Conservation (phyloP, 495 filamentous ascomycete species). For the Penicillium diatomitis region DNA sequence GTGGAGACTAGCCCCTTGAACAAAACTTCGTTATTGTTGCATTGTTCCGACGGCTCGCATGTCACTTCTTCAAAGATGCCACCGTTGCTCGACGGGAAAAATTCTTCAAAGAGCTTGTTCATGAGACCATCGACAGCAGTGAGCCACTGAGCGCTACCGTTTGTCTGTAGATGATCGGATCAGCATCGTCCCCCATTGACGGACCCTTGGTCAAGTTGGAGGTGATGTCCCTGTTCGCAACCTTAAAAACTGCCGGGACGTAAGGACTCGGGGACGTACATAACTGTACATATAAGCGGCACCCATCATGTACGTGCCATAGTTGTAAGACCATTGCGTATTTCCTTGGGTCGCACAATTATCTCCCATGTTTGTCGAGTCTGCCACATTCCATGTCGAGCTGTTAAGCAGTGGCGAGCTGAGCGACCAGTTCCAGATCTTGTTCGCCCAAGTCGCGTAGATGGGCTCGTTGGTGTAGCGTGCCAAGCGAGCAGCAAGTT, state of each 20-base stretch:
- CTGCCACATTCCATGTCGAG: slow-evolving; percentile 45
- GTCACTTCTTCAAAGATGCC: slow-evolving; percentile 51
- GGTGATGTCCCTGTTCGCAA: too few species aligned
- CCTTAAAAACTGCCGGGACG: too few species aligned
- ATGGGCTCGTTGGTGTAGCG: slow-evolving; percentile 55
- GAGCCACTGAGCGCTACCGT: slow-evolving; percentile 36
- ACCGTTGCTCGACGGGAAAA: slow-evolving; percentile 43
- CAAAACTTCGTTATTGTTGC: slow-evolving; percentile 65
- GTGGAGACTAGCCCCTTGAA: slow-evolving; percentile 77
- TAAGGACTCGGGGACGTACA: slow-evolving; percentile 14
- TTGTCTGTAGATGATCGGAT: slow-evolving; percentile 5
- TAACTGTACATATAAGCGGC: slow-evolving; percentile 67
- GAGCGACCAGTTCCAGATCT: slow-evolving; percentile 57
- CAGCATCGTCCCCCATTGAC: neutral
- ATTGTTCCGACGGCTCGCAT: slow-evolving; percentile 52
- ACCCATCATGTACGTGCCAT: slow-evolving; percentile 60
- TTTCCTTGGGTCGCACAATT: slow-evolving; percentile 47
- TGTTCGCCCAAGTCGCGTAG: slow-evolving; percentile 59
- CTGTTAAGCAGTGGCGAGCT: slow-evolving; percentile 40
- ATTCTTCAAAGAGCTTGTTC: slow-evolving; percentile 28
- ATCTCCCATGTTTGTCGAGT: slow-evolving; percentile 45
- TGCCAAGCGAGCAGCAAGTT: slow-evolving; percentile 57
- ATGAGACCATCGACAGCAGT: slow-evolving; percentile 45
- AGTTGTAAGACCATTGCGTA: slow-evolving; percentile 63
- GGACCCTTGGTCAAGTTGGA: too few species aligned